phyloP scores from a whole-genome alignment of 495 filamentous ascomycete species.

The Penicillium ochrochloron region DNA sequence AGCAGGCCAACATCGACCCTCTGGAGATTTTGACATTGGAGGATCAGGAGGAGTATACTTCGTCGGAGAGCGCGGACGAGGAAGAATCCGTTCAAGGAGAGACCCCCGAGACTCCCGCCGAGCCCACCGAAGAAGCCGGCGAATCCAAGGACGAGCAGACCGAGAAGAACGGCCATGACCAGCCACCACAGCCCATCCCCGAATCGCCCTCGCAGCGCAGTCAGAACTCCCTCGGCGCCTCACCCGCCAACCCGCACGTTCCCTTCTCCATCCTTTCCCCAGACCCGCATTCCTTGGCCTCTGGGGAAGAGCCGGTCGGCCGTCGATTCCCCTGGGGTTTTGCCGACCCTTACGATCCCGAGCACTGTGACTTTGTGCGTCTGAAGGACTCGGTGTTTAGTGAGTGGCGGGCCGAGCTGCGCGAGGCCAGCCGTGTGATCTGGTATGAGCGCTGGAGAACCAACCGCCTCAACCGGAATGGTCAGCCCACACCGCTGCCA shows the following conservation, averaged over 20 bases:
- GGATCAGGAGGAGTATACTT: slow-evolving; percentile 68
- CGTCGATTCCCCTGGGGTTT: slow-evolving; percentile 96
- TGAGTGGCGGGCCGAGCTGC: slow-evolving; percentile 90
- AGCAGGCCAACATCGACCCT: slow-evolving; percentile 84
- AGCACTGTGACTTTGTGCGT: slow-evolving; percentile 93
- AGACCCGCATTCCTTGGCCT: slow-evolving; percentile 80
- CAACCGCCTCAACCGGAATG: slow-evolving; percentile 59
- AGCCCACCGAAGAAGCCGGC: slow-evolving; percentile 30
- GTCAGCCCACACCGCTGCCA: slow-evolving; percentile 26
- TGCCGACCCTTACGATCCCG: slow-evolving; percentile 85
- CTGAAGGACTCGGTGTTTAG: slow-evolving; percentile 89
- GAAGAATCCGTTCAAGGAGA: slow-evolving; percentile 36
- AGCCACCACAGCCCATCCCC: slow-evolving; percentile 12
- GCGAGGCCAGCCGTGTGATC: slow-evolving; percentile 86
- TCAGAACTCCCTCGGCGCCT: slow-evolving; percentile 31
- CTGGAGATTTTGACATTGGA: slow-evolving; percentile 84
- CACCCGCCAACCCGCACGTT: slow-evolving; percentile 51
- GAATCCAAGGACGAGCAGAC: slow-evolving; percentile 17
- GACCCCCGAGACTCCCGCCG: slow-evolving; percentile 24
- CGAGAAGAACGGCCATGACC: slow-evolving; percentile 16
- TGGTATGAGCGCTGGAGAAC: slow-evolving; percentile 99
- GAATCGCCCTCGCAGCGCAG: slow-evolving; percentile 35
- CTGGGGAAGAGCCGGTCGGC: slow-evolving; percentile 62
- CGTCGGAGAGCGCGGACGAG: slow-evolving; percentile 61
- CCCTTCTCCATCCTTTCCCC: slow-evolving; percentile 94